Base-by-base conservation (phyloP, 2,329 filamentous ascomycete genomes). In the Coniochaeta hoffmannii region DNA sequence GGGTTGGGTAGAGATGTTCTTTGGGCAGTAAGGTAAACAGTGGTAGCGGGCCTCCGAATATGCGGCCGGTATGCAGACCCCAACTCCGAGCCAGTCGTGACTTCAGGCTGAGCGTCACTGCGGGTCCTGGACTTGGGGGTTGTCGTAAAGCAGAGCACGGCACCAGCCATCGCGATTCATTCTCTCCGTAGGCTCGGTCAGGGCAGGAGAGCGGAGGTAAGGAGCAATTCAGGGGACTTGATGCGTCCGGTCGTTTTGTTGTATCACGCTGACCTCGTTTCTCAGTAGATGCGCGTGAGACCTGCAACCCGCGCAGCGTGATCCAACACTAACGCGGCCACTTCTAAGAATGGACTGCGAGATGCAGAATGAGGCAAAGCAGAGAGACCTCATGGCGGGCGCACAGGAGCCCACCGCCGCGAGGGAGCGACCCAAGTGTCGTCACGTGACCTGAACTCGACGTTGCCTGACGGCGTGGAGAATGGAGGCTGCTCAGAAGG, bases 31-130 rank as follows among this genome's bases (percentile, higher is more conserved):
- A 57, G 62, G 61, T 60, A 58, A 54, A 46, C 56, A 15, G 61
- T 58, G 54, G 58, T 54, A 53, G 62, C 63, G 60, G 64, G 64
- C 62, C 64, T 60, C 60, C 34, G 54, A 53, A 59, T 65, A 65
- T 65, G 64, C 64, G 63, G 64, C 63, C 64, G 15, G 61, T 35
- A 51, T 55, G 62, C 64, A 60, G 57, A 59, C 50, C 57, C 11
- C 53, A 55, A n/a, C n/a, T 55, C 57, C 62, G 61, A 60, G 59
- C 54, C 49, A 53, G 54, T 55, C 54, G 22, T 22, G 32, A 56
- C 49, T 44, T 51, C 51, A 50, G 26, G 52, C 35, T 46, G 56
- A 52, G 49, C 35, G 41, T 31, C n/a, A n/a, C 31, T 51, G 49
- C 49, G 28, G 49, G 49, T 32, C 49, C 19, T 24, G 22, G 26